Evolutionary conservation across 176 grass and related monocot genomes (phyloP), one percentile per base, ranked within the genome.

Genomic region (Avena eriantha): DNA sequence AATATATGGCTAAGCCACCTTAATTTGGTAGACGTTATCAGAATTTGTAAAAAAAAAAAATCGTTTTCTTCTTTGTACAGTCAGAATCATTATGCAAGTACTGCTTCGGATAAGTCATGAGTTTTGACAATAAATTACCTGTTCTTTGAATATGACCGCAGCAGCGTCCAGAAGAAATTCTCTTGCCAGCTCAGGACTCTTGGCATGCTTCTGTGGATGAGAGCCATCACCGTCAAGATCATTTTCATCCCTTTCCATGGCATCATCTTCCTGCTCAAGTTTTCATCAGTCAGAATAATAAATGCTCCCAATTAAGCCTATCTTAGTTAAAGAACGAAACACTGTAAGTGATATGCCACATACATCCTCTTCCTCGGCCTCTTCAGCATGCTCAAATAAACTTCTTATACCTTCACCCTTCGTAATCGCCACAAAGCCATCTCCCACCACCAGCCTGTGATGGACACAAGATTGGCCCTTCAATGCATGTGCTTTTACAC

Each of bases 311-410:
- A 72, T n/a, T 87, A 90, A 67, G 56, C n/a, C 19, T 79, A 90
- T 76, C 57, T 77, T 84, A 90, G 65, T 84, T 87, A 81, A 85
- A 89, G 39, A 90, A 77, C 34, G 85, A 76, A 56, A 64, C 47
- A 81, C 81, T 12, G 84, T 79, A 66, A 63, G 67, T 81, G 88
- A 31, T 70, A 77, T 81, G 49, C 80, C 66, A 93, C 86, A 50
- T 93, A 98, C 95, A 89, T 98, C 95, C 86, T 97, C 93, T 93
- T 98, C 95, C 73, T 95, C 95, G 5, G 95, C 93, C 90, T 98
- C 95, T 82, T 98, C 95, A 83, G 93, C 95, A 84, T 98, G 91
- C 87, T 98, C 95, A 82, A 98, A 98, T 80, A 98, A 95, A 86
- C 48, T 91, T 85, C 83, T 95, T 73, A 98, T 93, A 71, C 86